A percentile compares a stretch with the other conserved stretches of the same genome.
These are phyloP conservation scores for Naganishia albida DNA, from an alignment of 1,284 basidiomycete genomes.

Conservation along the genomic window DNA sequence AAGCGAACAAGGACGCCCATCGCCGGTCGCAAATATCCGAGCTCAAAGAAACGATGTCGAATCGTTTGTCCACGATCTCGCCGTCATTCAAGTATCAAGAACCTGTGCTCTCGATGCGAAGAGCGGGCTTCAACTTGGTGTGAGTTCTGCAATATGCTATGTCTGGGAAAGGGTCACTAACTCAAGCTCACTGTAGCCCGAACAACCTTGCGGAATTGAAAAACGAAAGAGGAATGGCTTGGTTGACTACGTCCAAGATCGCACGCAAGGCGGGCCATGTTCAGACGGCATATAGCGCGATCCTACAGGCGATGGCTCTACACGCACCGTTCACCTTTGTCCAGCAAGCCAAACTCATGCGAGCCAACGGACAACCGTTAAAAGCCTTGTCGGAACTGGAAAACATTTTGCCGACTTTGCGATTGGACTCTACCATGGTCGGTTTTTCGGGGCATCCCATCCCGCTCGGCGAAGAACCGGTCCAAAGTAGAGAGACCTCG, in stretches of 20 bases:
- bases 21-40: slow-evolving; percentile 30
- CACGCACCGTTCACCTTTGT: slow-evolving; percentile 80
- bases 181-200: slow-evolving; percentile 11
- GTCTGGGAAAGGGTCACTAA: slow-evolving; percentile 8
- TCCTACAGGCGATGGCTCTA: slow-evolving; percentile 82
- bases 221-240: slow-evolving; percentile 74
- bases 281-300: slow-evolving; percentile 96
- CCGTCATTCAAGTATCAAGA: slow-evolving; percentile 92
- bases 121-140: slow-evolving; percentile 79
- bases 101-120: slow-evolving; percentile 82
- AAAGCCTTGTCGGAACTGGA: slow-evolving; percentile 88
- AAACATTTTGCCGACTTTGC: slow-evolving; percentile 62
- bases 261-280: slow-evolving; percentile 92
- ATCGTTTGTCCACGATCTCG: slow-evolving; percentile 60
- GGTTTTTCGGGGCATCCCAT: slow-evolving; percentile 42
- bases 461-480: slow-evolving; percentile 13
- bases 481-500: slow-evolving; percentile 37
- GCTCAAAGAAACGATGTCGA: slow-evolving; percentile 40
- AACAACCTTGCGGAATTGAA: slow-evolving; percentile 44
- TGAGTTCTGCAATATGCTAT: slow-evolving; percentile 50
- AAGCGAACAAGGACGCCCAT: slow-evolving; percentile 31
- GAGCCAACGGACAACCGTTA: slow-evolving; percentile 76
- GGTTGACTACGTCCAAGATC: slow-evolving; percentile 92
- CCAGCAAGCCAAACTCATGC: slow-evolving; percentile 85
- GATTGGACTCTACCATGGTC: slow-evolving; percentile 57